These are phyloP conservation scores for Gossypium turneri DNA, from an alignment of 345 rosid genomes.

Conservation along the genomic window DNA sequence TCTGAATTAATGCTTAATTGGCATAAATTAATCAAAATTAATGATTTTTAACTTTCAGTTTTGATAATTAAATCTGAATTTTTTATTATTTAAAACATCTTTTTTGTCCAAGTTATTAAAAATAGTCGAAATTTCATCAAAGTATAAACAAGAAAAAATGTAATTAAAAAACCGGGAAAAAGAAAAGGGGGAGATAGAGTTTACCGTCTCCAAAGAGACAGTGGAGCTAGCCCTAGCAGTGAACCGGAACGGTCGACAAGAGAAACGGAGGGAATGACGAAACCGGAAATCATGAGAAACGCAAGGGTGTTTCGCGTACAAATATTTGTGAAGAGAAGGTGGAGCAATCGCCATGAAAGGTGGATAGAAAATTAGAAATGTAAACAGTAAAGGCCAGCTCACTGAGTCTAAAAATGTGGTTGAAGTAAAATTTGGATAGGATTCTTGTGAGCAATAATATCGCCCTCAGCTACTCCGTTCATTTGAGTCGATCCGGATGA, in stretches of 20 bases:
- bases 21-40: no score
- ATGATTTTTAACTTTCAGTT: no score
- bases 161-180: neutral
- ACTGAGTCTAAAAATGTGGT: no score
- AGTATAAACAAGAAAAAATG: no score
- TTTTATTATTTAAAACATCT: no score
- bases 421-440: no score
- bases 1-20: no score
- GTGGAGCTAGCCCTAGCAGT: conserved; percentile 30
- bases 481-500: no score
- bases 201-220: conserved; percentile 44
- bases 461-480: no score
- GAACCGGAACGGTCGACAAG: conserved; percentile 31
- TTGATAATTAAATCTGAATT: no score
- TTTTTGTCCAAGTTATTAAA: neutral
- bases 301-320: conserved; percentile 29
- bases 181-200: neutral
- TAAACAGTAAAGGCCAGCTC: no score
- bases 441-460: no score
- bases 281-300: conserved; percentile 24
- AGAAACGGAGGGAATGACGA: conserved; percentile 28
- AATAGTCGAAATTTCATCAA: neutral
- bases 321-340: conserved; percentile 26
- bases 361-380: neutral
- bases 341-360: conserved; percentile 40